Base-by-base conservation (phyloP, 139 green algal species). In the Tetraselmis chui region DNA sequence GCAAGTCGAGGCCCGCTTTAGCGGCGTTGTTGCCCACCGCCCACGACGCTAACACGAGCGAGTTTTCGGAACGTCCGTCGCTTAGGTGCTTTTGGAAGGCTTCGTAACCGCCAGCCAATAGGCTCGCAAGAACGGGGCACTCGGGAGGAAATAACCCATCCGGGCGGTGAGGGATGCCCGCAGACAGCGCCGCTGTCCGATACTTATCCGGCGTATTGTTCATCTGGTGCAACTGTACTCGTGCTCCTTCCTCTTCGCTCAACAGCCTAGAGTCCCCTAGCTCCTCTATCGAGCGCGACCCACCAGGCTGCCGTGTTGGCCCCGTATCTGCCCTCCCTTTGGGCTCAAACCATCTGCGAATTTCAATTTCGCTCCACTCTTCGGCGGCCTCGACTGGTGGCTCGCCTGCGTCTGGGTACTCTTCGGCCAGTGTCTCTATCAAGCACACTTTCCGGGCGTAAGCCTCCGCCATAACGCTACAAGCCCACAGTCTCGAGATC, bases 11-110 rank as follows among this genome's bases (percentile, higher is more conserved):
- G 27, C 77, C 24, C 5, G 45, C 45, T 23, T 18, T 18, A 2
- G 77, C 77, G 24, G 77, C 77, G 77, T 23, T 28, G 77, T 80
- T 80, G 29, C 77, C 77, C 2, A 32, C 28, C 24, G 77, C 77
- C 77, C 77, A 80, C 28, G 29, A 59, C 28, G 2, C 32, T 25
- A 25, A 18, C 45, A 67, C 45, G 11, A 67, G 45, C 45, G 5
- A 25, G 45, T 67, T 67, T 67, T 5, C 11, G 5, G 45, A 5
- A 18, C 58, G 28, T 31, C 23, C 28, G 28, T 27, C 28, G 77
- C 45, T 67, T 18, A 67, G 45, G 45, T 67, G 45, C 45, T 67
- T 67, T 18, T 67, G 45, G 18, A 67, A 32, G 28, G n/a, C 2
- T 23, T 28, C n/a, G n/a, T 22, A 27, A 26, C 28, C 24, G 2